Conservation (phyloP, 192 early-diverging fungal genomes). For the Coemansia reversa region DNA sequence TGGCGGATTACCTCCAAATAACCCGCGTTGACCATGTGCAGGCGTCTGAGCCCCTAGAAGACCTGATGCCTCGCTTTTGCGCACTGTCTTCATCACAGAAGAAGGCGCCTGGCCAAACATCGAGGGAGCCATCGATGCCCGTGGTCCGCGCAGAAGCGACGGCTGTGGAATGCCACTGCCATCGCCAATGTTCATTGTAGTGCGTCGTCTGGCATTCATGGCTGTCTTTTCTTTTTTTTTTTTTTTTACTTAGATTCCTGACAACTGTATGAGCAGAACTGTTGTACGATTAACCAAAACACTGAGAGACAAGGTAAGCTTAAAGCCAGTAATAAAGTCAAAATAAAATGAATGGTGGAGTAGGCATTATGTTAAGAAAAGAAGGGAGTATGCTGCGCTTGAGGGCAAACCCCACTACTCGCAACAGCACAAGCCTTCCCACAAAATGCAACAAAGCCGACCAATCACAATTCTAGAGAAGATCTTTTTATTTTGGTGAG, state of each 20-base stretch:
- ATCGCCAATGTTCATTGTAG: conserved; percentile 54
- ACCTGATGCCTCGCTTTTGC: conserved; percentile 32
- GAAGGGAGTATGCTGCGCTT: conserved; percentile 1
- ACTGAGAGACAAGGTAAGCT: background rate
- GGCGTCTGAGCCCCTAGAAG: conserved; percentile 40
- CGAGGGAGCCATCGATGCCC: conserved; percentile 52
- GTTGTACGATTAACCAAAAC: background rate
- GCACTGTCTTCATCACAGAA: conserved; percentile 28
- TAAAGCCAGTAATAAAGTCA: background rate
- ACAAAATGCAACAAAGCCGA: conserved; percentile 13
- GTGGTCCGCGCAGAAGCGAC: conserved; percentile 43
- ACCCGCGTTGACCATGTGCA: conserved; percentile 19
- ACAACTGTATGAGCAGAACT: background rate
- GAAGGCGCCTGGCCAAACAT: conserved; percentile 41
- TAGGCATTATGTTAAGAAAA: conserved; percentile 1
- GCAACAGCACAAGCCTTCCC: background rate
- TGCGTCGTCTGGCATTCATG: conserved; percentile 46
- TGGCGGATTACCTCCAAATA: conserved; percentile 38
- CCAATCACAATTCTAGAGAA: conserved; percentile 19
- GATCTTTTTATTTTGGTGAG: background rate
- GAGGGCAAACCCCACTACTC: background rate
- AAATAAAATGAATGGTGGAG: conserved; percentile 2
- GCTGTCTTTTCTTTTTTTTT: background rate
- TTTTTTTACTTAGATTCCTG: background rate
- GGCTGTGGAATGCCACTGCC: conserved; percentile 52